Evolutionary conservation across 768 basidiomycete species (phyloP).

Genomic region (Nidularia sp.): DNA sequence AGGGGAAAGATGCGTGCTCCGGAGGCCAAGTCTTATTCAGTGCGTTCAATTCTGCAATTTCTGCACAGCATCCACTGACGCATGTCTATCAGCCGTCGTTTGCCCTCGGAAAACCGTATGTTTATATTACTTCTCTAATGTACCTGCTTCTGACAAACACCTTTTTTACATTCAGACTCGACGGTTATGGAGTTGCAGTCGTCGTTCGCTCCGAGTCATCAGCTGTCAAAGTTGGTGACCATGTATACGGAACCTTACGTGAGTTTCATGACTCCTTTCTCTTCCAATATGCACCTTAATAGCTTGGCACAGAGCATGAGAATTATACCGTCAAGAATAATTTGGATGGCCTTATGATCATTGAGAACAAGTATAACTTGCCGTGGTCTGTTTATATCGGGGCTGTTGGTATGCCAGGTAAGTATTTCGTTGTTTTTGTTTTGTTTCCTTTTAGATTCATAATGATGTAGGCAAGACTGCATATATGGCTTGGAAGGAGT

Average conservation of each 20-base stretch:
- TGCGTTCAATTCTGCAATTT: too few species aligned
- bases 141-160: background rate
- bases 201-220: conserved; percentile 38
- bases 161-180: conserved; percentile 3
- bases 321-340: conserved; percentile 31
- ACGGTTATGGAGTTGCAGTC: conserved; percentile 33
- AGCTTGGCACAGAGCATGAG: conserved; percentile 25
- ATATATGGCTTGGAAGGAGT: conserved; percentile 36
- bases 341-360: conserved; percentile 13
- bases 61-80: too few species aligned
- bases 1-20: conserved; percentile 32
- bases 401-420: conserved; percentile 52
- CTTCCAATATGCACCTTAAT: background rate
- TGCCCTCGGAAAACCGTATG: conserved; percentile 31
- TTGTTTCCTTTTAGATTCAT: background rate
- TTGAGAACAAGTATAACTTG: conserved; percentile 38
- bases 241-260: conserved; percentile 32
- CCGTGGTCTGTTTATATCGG: conserved; percentile 49
- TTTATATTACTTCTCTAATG: background rate
- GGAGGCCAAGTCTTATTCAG: conserved; percentile 16
- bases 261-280: conserved; percentile 2
- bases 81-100: conserved; percentile 16
- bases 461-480: conserved; percentile 28
- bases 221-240: conserved; percentile 28
- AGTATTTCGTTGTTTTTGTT: conserved; percentile 5